These are phyloP conservation scores for Rhizophagus prolifer DNA, from an alignment of 192 early-diverging fungal species.

Conservation along the genomic window DNA sequence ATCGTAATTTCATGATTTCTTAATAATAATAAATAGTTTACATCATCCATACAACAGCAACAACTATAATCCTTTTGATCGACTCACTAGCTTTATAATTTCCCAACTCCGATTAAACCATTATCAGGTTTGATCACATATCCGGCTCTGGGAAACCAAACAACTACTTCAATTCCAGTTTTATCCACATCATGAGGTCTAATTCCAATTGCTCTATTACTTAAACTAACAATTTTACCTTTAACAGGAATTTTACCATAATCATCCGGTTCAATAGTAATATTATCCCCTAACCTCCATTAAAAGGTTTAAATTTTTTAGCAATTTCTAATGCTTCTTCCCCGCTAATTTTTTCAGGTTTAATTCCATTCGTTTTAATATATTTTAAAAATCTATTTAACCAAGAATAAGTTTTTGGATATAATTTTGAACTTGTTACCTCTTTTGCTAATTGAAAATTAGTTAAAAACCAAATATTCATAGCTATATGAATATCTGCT, in stretches of 20 bases:
- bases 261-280: constrained; percentile 40
- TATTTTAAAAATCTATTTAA: constrained; percentile 34
- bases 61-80: no score
- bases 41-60: no score
- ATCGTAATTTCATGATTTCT: no score
- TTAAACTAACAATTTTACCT: constrained; percentile 35
- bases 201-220: constrained; percentile 12
- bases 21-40: no score
- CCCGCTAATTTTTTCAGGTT: constrained; percentile 34
- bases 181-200: constrained; percentile 24
- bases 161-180: constrained; percentile 28
- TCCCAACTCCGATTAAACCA: no score
- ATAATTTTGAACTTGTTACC: constrained; percentile 10
- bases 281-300: constrained; percentile 25
- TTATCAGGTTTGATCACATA: constrained; percentile 26
- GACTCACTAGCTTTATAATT: no score
- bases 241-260: constrained; percentile 42
- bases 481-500: constrained; percentile 35
- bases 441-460: constrained; percentile 27
- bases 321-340: constrained; percentile 38
- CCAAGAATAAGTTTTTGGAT: constrained; percentile 36
- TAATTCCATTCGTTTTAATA: constrained; percentile 9
- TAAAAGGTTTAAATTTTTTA: constrained; percentile 16
- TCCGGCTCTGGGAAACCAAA: constrained; percentile 36
- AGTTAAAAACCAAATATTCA: constrained; percentile 34